These are phyloP conservation scores for Malus hybrid DNA, from an alignment of 331 rosid genomes.

Conservation along the genomic window DNA sequence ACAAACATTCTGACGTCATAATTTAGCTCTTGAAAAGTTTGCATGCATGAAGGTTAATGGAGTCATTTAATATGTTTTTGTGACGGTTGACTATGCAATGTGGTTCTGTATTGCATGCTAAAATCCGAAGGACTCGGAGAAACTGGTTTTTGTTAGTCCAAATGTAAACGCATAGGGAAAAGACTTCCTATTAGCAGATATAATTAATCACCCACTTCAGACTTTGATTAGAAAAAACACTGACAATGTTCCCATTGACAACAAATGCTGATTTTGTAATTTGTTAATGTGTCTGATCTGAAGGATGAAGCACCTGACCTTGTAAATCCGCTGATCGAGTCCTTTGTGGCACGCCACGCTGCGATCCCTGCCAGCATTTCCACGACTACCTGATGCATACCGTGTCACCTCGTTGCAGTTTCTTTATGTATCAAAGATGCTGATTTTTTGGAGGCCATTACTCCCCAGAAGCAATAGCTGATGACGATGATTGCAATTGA, in stretches of 20 bases:
- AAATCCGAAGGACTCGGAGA: not conserved
- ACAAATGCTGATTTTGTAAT: constrained; percentile 5
- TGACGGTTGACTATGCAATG: not conserved
- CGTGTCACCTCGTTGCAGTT: constrained; percentile 18
- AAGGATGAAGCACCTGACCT: constrained; percentile 94
- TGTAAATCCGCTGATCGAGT: constrained; percentile 80
- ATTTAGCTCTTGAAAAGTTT: not conserved
- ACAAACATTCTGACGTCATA: not conserved
- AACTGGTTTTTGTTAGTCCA: not conserved
- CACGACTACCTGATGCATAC: constrained; percentile 20
- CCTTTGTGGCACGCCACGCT: constrained; percentile 84
- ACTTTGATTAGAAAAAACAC: not conserved
- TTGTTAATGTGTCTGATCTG: constrained; percentile 20
- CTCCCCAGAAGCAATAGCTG: not conserved
- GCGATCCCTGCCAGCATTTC: constrained; percentile 31
- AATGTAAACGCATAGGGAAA: not conserved
- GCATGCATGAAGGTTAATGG: not conserved
- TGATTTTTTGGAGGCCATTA: not conserved
- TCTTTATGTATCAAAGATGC: constrained; percentile 5
- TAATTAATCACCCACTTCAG: not conserved
- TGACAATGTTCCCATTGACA: not conserved
- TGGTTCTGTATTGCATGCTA: not conserved
- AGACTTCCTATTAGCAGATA: not conserved
- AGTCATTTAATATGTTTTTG: not conserved
- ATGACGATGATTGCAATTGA: not conserved